A percentile compares a stretch with the other conserved stretches of the same genome.
Conservation (phyloP, 257 asterid genomes). For the Haberlea rhodopensis region DNA sequence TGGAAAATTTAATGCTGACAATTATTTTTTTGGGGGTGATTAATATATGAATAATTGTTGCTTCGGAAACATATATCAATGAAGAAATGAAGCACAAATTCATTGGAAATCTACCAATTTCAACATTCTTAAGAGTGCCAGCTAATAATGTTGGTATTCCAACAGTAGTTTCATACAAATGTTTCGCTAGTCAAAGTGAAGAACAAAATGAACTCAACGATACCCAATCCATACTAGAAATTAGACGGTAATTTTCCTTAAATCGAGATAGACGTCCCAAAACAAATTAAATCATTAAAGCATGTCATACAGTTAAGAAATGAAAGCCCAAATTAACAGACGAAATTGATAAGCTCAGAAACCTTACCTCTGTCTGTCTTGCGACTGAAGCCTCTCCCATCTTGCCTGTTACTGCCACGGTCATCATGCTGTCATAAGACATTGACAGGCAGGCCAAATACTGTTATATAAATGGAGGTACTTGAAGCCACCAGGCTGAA, state of each 20-base stretch:
- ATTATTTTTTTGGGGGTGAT: too few species aligned
- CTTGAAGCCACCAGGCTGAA: conserved; percentile 60
- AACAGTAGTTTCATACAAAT: conserved; percentile 2
- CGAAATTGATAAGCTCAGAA: not conserved
- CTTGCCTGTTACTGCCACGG: conserved; percentile 66
- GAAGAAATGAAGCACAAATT: not conserved
- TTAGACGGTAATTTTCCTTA: too few species aligned
- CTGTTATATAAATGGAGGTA: conserved; percentile 60
- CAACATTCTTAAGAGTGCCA: conserved; percentile 1
- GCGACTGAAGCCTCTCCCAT: conserved; percentile 56
- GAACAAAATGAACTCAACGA: conserved; percentile 7
- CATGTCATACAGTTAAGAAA: not conserved
- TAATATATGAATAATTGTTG: too few species aligned
- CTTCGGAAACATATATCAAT: too few species aligned
- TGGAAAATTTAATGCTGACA: too few species aligned
- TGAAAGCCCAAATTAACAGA: not conserved
- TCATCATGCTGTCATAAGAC: conserved; percentile 95
- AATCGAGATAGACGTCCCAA: too few species aligned
- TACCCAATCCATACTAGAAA: conserved; percentile 8
- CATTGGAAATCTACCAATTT: not conserved
- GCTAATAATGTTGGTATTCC: not conserved
- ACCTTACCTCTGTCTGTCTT: conserved; percentile 55
- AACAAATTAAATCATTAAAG: too few species aligned
- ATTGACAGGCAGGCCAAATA: conserved; percentile 81
- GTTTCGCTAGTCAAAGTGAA: not conserved